Evolutionary conservation across 176 grass and related monocot genomes (phyloP).

Genomic region (Lolium rigidum): DNA sequence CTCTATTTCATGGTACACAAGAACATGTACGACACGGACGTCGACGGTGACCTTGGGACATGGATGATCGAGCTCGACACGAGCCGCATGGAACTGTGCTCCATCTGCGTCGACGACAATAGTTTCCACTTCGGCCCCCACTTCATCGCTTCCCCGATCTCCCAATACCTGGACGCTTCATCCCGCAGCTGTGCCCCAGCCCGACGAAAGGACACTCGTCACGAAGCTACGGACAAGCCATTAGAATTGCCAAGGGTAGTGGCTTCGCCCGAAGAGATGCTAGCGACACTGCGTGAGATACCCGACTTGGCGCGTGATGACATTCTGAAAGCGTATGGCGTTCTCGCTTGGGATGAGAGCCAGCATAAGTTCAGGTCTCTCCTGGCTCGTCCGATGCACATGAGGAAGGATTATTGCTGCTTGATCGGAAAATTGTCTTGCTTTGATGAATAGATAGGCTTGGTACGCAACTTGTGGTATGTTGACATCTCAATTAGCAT

Average conservation of each 20-base stretch:
- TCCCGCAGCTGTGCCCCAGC: not conserved
- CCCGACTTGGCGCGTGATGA: not conserved
- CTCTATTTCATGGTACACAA: not conserved
- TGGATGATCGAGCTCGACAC: not conserved
- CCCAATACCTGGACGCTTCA: not conserved
- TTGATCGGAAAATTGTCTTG: no score
- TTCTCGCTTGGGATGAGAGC: not conserved
- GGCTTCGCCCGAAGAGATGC: not conserved
- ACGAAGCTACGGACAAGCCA: not conserved
- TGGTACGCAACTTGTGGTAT: no score
- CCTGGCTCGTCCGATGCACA: no score
- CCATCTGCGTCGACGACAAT: not conserved
- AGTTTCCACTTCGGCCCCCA: accelerated
- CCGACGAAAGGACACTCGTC: not conserved
- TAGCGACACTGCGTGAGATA: not conserved
- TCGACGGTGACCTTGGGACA: not conserved
- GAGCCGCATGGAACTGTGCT: not conserved
- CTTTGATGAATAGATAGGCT: no score
- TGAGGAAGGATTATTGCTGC: no score
- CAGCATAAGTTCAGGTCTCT: not conserved
- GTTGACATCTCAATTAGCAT: no score
- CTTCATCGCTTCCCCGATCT: not conserved
- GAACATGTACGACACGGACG: not conserved
- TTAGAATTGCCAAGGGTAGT: not conserved
- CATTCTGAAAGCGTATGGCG: not conserved